Percentiles rank a stretch among this genome's conserved stretches.
These are phyloP conservation scores for Lupinus albus DNA, from an alignment of 306 rosid species.

Conservation along the genomic window DNA sequence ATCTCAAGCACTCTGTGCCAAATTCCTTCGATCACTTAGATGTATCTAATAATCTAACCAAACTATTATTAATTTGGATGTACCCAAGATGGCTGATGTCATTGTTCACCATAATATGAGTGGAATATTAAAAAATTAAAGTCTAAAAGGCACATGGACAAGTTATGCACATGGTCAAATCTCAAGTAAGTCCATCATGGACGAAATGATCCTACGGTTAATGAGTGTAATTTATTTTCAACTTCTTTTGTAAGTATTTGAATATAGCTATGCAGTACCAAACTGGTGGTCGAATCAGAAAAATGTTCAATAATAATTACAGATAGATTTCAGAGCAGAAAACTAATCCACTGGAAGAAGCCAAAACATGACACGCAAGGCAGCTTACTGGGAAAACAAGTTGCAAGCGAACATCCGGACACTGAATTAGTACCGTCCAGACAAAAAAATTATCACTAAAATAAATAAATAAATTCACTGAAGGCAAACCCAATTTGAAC, in stretches of 20 bases:
- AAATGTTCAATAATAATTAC: background rate
- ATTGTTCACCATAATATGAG: conserved; percentile 1
- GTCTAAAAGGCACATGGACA: background rate
- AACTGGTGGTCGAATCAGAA: background rate
- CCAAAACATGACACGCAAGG: background rate
- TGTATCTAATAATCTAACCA: conserved; percentile 8
- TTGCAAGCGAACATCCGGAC: conserved; percentile 23
- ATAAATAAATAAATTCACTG: conserved; percentile 4
- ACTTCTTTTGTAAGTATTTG: background rate
- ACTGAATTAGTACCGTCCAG: conserved; percentile 19
- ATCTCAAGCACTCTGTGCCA: conserved; percentile 17
- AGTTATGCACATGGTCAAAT: background rate
- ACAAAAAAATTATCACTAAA: background rate
- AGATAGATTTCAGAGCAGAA: conserved; percentile 14
- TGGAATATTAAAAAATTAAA: background rate
- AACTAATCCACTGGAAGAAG: conserved; percentile 5
- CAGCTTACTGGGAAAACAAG: background rate
- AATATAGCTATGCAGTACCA: background rate
- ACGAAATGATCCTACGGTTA: background rate
- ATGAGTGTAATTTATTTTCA: background rate
- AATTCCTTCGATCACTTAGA: conserved; percentile 30
- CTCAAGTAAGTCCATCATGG: background rate
- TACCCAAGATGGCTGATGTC: background rate
- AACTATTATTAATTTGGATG: conserved; percentile 14
- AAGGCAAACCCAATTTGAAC: background rate